These are phyloP conservation scores for Bruguiera sexangula DNA, from an alignment of 345 rosid species.

Conservation along the genomic window DNA sequence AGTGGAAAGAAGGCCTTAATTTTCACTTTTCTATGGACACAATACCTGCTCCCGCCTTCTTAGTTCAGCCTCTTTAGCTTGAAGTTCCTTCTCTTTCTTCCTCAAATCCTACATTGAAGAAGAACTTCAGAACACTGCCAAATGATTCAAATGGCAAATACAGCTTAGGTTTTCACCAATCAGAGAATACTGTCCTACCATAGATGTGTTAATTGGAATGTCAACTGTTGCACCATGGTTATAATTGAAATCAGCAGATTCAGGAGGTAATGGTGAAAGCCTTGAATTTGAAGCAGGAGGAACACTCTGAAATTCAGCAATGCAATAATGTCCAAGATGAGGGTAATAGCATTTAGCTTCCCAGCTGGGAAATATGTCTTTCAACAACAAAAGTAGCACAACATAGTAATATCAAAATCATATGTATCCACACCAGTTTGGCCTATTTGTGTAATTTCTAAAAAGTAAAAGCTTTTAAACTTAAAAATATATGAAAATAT, in stretches of 20 bases:
- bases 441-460: too few relatives aligned
- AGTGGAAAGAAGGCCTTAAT: background rate
- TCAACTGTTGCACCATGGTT: constrained; percentile 30
- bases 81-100: constrained; percentile 33
- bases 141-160: background rate
- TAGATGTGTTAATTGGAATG: constrained; percentile 31
- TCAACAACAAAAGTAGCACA: background rate
- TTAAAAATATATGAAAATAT: background rate
- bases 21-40: background rate
- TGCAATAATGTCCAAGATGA: background rate
- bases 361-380: background rate
- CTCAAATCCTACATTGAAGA: constrained; percentile 23
- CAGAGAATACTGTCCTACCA: constrained; percentile 3
- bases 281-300: constrained; percentile 31
- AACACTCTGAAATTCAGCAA: constrained; percentile 15
- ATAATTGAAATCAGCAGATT: constrained; percentile 30
- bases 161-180: constrained; percentile 4
- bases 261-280: constrained; percentile 36
- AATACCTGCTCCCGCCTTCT: constrained; percentile 32
- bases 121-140: background rate
- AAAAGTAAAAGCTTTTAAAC: too few relatives aligned
- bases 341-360: too few relatives aligned
- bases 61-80: constrained; percentile 32
- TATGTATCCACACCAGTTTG: too few relatives aligned
- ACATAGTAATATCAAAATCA: too few relatives aligned